Percentiles rank a stretch among this genome's conserved stretches.
These are phyloP conservation scores for Acanthochlamys bracteata DNA, from an alignment of 106 monocot genomes.

Conservation along the genomic window DNA sequence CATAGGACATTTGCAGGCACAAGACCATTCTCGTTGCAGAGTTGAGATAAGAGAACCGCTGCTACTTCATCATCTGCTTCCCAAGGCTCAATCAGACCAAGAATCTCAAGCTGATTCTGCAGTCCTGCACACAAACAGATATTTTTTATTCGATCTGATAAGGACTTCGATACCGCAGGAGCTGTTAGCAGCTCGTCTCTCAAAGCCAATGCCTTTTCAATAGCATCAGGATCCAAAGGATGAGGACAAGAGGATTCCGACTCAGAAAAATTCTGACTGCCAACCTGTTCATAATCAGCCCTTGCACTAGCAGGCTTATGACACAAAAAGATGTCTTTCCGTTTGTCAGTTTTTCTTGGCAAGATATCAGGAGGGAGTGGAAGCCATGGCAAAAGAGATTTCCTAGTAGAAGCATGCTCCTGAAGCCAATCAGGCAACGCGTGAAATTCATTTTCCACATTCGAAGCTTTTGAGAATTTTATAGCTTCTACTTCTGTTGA, in stretches of 20 bases:
- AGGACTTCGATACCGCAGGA: slow-evolving; percentile 20
- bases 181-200: slow-evolving; percentile 22
- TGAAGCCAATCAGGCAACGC: slow-evolving; percentile 59
- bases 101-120: slow-evolving; percentile 19
- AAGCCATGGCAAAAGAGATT: slow-evolving; percentile 58
- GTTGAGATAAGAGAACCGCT: slow-evolving; percentile 38
- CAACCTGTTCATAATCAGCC: neutral
- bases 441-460: slow-evolving; percentile 25
- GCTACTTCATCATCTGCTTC: slow-evolving; percentile 49
- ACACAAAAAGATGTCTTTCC: neutral
- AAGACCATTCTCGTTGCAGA: slow-evolving; percentile 11
- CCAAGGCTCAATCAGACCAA: slow-evolving; percentile 67
- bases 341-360: neutral
- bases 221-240: slow-evolving; percentile 17
- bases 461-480: neutral
- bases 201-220: slow-evolving; percentile 24
- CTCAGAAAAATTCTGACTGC: neutral
- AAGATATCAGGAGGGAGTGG: slow-evolving; percentile 24
- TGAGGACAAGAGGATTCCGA: slow-evolving; percentile 7
- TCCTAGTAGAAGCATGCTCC: slow-evolving; percentile 4
- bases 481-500: neutral
- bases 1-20: slow-evolving; percentile 45
- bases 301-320: neutral
- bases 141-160: slow-evolving; percentile 35
- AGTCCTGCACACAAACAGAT: slow-evolving; percentile 38